A percentile compares a stretch with the other conserved stretches of the same genome.
phyloP scores from a whole-genome alignment of 352 stramenopile species.

The Phytophthora multivora region DNA sequence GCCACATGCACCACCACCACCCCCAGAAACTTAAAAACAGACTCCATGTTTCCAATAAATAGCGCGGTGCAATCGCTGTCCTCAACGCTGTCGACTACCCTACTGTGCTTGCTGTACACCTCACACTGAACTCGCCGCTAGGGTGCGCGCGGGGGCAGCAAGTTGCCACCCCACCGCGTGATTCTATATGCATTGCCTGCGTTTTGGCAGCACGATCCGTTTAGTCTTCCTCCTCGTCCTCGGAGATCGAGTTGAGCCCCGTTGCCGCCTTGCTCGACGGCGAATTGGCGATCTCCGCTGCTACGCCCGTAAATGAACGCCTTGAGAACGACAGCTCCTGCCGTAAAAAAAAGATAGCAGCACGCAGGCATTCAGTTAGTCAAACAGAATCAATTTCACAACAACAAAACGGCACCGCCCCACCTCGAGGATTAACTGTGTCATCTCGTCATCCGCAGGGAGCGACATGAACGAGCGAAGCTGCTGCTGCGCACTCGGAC shows the following conservation, averaged over 20 bases:
- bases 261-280: constrained; percentile 56
- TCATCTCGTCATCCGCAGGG: constrained; percentile 71
- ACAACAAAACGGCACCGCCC: neutral
- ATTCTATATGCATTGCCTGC: constrained; percentile 20
- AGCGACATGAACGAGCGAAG: constrained; percentile 78
- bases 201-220: constrained; percentile 12
- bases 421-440: constrained; percentile 79
- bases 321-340: constrained; percentile 69
- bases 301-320: constrained; percentile 61
- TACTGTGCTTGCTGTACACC: constrained; percentile 9
- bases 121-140: constrained; percentile 11
- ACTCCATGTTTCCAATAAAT: constrained; percentile 50
- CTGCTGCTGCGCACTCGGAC: constrained; percentile 59
- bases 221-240: constrained; percentile 54
- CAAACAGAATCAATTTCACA: neutral
- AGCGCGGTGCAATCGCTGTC: constrained; percentile 34
- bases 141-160: neutral
- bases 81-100: constrained; percentile 24
- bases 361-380: constrained; percentile 6
- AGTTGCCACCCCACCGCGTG: constrained; percentile 14
- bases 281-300: constrained; percentile 65
- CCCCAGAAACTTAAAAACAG: constrained; percentile 26
- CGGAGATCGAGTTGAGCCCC: constrained; percentile 73
- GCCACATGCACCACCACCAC: neutral
- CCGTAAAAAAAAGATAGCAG: neutral